phyloP scores from a whole-genome alignment of 495 filamentous ascomycete species.

The Aspergillus cavernicola region DNA sequence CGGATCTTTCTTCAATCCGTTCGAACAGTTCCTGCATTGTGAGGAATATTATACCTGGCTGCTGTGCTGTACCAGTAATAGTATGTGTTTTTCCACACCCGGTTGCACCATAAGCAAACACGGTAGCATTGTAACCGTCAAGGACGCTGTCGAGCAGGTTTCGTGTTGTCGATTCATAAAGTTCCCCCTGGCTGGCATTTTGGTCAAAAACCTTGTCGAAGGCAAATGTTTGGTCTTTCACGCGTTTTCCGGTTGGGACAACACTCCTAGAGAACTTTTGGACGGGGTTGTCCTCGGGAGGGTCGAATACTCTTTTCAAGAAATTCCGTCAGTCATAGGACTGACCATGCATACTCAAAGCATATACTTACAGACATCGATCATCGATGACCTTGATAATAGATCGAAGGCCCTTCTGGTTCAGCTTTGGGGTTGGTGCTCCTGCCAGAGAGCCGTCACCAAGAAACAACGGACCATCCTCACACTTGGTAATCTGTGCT shows the following conservation, averaged over 20 bases:
- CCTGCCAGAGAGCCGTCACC: slow-evolving; percentile 91
- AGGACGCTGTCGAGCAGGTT: slow-evolving; percentile 88
- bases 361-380: slow-evolving; percentile 75
- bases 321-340: slow-evolving; percentile 14
- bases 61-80: slow-evolving; percentile 89
- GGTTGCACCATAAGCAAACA: slow-evolving; percentile 97
- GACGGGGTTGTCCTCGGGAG: slow-evolving; percentile 94
- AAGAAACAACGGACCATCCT: slow-evolving; percentile 87
- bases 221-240: slow-evolving; percentile 96
- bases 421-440: slow-evolving; percentile 74
- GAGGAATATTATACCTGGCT: slow-evolving; percentile 96
- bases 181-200: slow-evolving; percentile 85
- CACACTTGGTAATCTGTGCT: slow-evolving; percentile 65
- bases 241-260: slow-evolving; percentile 80
- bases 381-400: slow-evolving; percentile 97
- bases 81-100: slow-evolving; percentile 99
- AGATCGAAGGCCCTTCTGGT: slow-evolving; percentile 79
- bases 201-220: slow-evolving; percentile 98
- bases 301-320: slow-evolving; percentile 82
- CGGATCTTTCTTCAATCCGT: slow-evolving; percentile 77
- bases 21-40: slow-evolving; percentile 99
- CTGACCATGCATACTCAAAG: background rate
- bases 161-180: slow-evolving; percentile 93
- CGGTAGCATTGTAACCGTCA: slow-evolving; percentile 97
- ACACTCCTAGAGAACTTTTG: slow-evolving; percentile 83